Evolutionary conservation across 257 asterid genomes (phyloP), one percentile per base, ranked within the genome.

Genomic region (Plantago major): DNA sequence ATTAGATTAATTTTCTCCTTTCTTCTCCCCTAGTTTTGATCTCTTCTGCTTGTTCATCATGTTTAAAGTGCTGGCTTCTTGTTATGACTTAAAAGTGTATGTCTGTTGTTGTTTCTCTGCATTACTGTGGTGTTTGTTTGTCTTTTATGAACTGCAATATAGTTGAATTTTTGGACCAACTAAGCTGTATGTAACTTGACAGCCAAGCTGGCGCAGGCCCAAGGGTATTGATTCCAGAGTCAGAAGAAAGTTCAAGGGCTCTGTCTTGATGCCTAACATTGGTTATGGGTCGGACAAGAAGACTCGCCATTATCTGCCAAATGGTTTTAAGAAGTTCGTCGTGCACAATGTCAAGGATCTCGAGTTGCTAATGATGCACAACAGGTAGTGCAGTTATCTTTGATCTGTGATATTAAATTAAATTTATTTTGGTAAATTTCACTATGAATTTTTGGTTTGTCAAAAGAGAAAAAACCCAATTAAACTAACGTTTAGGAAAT

Each of bases 161-260:
- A 1, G 11, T 17, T 47, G 45, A 16, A n/a, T 1, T 9, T 12
- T 12, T 1, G 18, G 10, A 53, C 69, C 67, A 44, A 45, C 2
- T 18, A 4, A 63, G 58, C 1, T 19, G 7, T 67, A 9, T 55
- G 50, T 11, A 2, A 73, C 1, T 7, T 14, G 28, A 26, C 70
- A 83, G 93, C 19, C 73, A 57, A 88, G 58, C 68, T 85, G 90
- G 87, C 88, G 88, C 12, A 68, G 95, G 37, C 95, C 95, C 0
- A 85, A 88, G 84, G 90, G 88, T 79, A 88, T 81, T 11, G 95
- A 88, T 58, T 83, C 92, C 18, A 67, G 90, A 33, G 95, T 85
- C 48, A 57, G 92, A 28, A 79, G 92, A 70, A 85, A 85, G 86
- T 88, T 88, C 70, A 80, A 85, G 72, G 88, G 96, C 16, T 80